Base-by-base conservation (phyloP, 1,139 yeast species). In the Meyerozyma sp. region DNA sequence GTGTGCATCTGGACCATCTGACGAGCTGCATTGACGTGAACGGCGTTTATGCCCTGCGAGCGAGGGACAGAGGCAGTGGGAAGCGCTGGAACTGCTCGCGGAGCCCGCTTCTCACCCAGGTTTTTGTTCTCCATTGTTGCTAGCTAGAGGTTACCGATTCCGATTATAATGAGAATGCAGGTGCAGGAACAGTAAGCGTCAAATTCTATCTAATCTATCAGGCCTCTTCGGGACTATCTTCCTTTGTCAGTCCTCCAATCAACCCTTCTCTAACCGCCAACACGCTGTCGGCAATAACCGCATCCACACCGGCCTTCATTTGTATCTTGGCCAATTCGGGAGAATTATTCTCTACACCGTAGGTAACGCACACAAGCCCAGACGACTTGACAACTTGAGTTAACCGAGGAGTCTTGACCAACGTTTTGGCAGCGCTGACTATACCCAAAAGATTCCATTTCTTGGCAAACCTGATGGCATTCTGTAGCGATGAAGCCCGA, bases 261-360 rank as follows among this genome's bases (percentile, higher is more conserved):
- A 91, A 73, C 5, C 91, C 96, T 55, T 85, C 86, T 58, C 97
- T 76, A 11, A 91, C 95, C 0, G 97, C 97, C 59, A 91, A 72
- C 3, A 93, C 98, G 48, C 90, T 84, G 63, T 93, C 98, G 5
- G 89, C 98, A 66, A 93, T 93, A 18, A 93, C 98, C 0, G 98
- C 98, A 69, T 93, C 98, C 8, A 93, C 96, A 11, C 98, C 98
- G 9, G 95, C 93, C 52, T 80, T 81, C 84, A 93, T 85, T 62
- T 93, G 97, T 47, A 86, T 70, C 53, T 82, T 82, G 30, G 96
- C 93, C 52, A 84, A 81, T 46, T 81, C 89, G 0, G 98, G 96
- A 40, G 82, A 82, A 56, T 93, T 93, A 62, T 93, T 93, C 57
- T 77, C 77, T 1, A 78, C 75, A 32, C 98, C 98, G 57, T 93